Base-by-base conservation (phyloP, 371 early-diverging fungal species). In the Mucor irregularis region DNA sequence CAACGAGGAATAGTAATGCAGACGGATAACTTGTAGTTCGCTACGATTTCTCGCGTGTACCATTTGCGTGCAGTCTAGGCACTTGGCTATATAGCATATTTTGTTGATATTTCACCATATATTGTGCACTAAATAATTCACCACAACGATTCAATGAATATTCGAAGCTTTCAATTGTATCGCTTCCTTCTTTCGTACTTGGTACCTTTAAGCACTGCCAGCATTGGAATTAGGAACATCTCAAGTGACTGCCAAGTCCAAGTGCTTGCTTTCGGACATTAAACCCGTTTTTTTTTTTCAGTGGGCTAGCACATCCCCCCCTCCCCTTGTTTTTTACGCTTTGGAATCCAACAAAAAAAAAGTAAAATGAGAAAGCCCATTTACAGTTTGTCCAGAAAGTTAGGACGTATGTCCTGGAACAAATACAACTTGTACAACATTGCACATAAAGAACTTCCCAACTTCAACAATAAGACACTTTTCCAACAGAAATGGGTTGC, bases 381-480 rank as follows among this genome's bases (percentile, higher is more conserved):
- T 46, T 80, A 77, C 51, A 81, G 81, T 52, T 78, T 87, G 52
- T 73, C 85, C 46, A 78, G 89, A 59, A 78, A 84, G 63, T 78
- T 94, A 58, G 83, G 91, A 61, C 90, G 94, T 63, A 92, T 95
- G 94, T 91, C 94, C 43, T 96, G 97, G 97, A 85, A 92, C 80
- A 87, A 87, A 66, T 82, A 87, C 76, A 94, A 94, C 79, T 81
- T 94, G 57, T 94, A 85, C 85, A 91, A 91, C 71, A 84, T 94
- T 54, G 82, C 85, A n/a, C 68, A 68, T 21, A 87, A 90, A 47
- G 77, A 72, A 24, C 63, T 76, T 26, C 76, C 78, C 43, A 83
- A 86, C 58, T 61, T 80, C 42, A 68, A 82, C 58, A 87, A 89
- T 54, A 81, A 81, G 58, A 90, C 95, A 47, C 87, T 95, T 22